A percentile compares a stretch with the other conserved stretches of the same genome.
Conservation (phyloP, 345 rosid genomes). For the Eucalyptus cloeziana region DNA sequence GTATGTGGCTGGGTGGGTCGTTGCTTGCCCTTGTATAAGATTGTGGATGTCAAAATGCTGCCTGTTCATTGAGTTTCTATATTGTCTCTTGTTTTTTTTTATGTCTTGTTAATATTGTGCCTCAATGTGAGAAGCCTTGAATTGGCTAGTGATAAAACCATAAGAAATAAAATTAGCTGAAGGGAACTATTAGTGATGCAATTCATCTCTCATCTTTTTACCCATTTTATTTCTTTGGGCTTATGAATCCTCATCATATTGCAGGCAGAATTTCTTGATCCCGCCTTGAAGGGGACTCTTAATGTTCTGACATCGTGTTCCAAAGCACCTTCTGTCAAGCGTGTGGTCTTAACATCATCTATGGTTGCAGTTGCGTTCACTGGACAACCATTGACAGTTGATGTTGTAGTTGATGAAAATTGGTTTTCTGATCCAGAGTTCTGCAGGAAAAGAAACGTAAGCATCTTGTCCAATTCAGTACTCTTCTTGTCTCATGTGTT, state of each 20-base stretch:
- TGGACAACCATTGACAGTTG: conserved; percentile 59
- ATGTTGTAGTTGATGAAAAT: conserved; percentile 62
- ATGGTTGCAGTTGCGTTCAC: conserved; percentile 51
- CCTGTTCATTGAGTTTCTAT: not conserved
- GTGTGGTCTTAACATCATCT: conserved; percentile 78
- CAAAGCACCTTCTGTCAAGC: conserved; percentile 48
- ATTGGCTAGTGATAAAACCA: not conserved
- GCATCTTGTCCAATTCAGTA: not conserved
- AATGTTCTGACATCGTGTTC: conserved; percentile 71
- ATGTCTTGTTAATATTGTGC: not conserved
- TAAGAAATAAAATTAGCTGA: not conserved
- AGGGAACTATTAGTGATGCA: not conserved
- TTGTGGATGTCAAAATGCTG: not conserved
- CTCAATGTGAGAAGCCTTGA: not conserved
- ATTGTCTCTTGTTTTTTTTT: not conserved
- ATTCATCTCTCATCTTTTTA: not conserved
- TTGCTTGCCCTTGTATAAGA: not conserved
- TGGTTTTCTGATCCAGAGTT: conserved; percentile 58
- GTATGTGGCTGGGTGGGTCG: not conserved
- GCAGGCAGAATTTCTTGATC: conserved; percentile 76
- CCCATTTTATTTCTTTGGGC: not conserved
- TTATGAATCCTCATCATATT: not conserved
- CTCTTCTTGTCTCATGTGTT: not conserved
- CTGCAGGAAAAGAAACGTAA: conserved; percentile 40
- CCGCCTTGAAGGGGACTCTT: conserved; percentile 82